Evolutionary conservation across 495 filamentous ascomycete species (phyloP).

Genomic region (Talaromyces thailandensis): DNA sequence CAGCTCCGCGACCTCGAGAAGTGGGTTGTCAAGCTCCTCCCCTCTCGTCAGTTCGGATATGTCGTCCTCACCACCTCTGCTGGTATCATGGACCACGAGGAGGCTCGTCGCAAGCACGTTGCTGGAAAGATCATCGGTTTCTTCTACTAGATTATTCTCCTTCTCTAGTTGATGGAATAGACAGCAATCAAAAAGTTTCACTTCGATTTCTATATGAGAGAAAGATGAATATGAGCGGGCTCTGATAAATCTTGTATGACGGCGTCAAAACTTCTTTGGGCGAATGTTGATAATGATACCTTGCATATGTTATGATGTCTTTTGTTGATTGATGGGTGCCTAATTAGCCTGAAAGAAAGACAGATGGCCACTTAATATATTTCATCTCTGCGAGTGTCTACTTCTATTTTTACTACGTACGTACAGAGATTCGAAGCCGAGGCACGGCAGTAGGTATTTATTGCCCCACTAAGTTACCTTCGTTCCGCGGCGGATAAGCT

Average conservation of each 20-base stretch:
- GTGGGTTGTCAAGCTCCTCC: slow-evolving; percentile 97
- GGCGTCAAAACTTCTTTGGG: slow-evolving; percentile 3
- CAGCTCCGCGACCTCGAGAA: slow-evolving; percentile 95
- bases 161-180: slow-evolving; percentile 11
- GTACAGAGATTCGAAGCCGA: neutral
- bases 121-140: slow-evolving; percentile 94
- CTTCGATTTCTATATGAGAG: slow-evolving; percentile 3
- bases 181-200: slow-evolving; percentile 21
- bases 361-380: slow-evolving; percentile 1
- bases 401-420: neutral
- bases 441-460: neutral
- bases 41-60: slow-evolving; percentile 98
- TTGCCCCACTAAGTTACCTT: neutral
- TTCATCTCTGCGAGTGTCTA: neutral
- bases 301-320: slow-evolving; percentile 3
- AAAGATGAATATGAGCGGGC: neutral
- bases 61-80: slow-evolving; percentile 97
- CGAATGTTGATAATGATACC: slow-evolving; percentile 9
- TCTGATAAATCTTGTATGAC: slow-evolving; percentile 7
- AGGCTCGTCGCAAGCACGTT: slow-evolving; percentile 95
- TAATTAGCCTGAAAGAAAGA: slow-evolving; percentile 6
- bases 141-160: slow-evolving; percentile 65
- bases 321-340: slow-evolving; percentile 3
- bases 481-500: neutral
- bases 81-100: slow-evolving; percentile 99